Percentiles rank a stretch among this genome's conserved stretches.
phyloP scores from a whole-genome alignment of 176 grass and related monocot genomes.

The Oryza glumipatula region DNA sequence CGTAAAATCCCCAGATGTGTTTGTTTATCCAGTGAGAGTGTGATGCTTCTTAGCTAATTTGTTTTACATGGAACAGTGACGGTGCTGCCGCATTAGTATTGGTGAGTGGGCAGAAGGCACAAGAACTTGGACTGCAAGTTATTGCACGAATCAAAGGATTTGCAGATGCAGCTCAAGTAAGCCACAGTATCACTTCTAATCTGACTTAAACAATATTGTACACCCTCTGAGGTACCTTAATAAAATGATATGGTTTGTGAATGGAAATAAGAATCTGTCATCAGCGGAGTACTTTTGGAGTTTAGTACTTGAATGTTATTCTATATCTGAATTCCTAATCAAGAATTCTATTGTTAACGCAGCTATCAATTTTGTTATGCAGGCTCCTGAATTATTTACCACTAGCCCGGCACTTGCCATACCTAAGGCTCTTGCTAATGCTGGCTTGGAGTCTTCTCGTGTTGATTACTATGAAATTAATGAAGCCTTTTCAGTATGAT shows the following conservation, averaged over 20 bases:
- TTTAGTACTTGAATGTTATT: neutral
- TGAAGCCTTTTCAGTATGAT: slow-evolving; percentile 87
- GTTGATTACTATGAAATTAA: slow-evolving; percentile 99
- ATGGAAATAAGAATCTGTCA: neutral
- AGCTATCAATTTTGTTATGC: neutral
- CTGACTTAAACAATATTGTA: neutral
- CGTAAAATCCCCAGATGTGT: neutral
- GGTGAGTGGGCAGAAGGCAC: slow-evolving; percentile 84
- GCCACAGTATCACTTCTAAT: neutral
- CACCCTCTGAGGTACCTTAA: neutral
- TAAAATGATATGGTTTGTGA: neutral
- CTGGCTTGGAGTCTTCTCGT: slow-evolving; percentile 69
- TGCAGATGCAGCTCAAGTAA: slow-evolving; percentile 92
- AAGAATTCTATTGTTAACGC: neutral
- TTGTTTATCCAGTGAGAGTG: slow-evolving; percentile 4
- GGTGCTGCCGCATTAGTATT: slow-evolving; percentile 74
- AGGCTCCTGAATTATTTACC: slow-evolving; percentile 95
- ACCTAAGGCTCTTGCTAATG: slow-evolving; percentile 80
- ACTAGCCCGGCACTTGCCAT: slow-evolving; percentile 88
- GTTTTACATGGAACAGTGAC: slow-evolving; percentile 52
- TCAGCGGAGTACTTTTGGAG: neutral
- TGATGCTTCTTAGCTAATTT: slow-evolving; percentile 22
- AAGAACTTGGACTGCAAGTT: slow-evolving; percentile 78
- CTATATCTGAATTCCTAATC: neutral
- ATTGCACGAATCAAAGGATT: slow-evolving; percentile 84